Evolutionary conservation across 2,329 filamentous ascomycete species (phyloP), one percentile per base, ranked within the genome.

Genomic region (Calonectria henricotiae): DNA sequence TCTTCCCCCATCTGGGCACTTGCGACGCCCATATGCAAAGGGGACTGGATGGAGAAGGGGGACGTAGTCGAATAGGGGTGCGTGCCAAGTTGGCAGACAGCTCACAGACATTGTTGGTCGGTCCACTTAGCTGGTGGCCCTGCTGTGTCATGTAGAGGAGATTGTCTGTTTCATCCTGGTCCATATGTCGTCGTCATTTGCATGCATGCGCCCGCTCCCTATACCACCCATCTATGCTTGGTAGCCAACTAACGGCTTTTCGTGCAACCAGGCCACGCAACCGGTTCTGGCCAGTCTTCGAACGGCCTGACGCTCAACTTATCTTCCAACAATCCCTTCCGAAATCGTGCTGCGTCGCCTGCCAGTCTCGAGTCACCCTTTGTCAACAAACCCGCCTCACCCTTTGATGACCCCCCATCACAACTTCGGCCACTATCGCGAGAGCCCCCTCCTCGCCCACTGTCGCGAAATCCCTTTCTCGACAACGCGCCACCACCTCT

Each of bases 281-380:
- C 67, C 69, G 69, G 71, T 75, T 71, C 76, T 71, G 71, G 72
- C 44, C 71, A 77, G 70, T 74, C 75, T 65, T 58, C 70, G 68
- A 71, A 76, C 68, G 87, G 86, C 75, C 85, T 92, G 79, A 85
- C 88, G 65, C 84, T 92, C 81, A 92, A 91, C 82, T 89, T 95
- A 79, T 91, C 91, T 82, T 95, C 93, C 81, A 95, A 95, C 87
- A 95, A 95, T 80, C 93, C 93, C 72, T 95, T 90, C 78, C 91
- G 93, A 85, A 94, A 94, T 82, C 90, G 92, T 79, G 90, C 91
- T 73, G 85, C 86, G 43, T 93, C 92, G 73, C 91, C 89, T 62
- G 80, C 83, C 64, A 81, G 78, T 73, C 71, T 79, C 79, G 77
- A 84, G 49, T 72, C 79, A 67, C 73, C 74, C 55, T 75, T 78